Base-by-base conservation (phyloP, 306 rosid genomes). In the Cotoneaster glaucophyllus region DNA sequence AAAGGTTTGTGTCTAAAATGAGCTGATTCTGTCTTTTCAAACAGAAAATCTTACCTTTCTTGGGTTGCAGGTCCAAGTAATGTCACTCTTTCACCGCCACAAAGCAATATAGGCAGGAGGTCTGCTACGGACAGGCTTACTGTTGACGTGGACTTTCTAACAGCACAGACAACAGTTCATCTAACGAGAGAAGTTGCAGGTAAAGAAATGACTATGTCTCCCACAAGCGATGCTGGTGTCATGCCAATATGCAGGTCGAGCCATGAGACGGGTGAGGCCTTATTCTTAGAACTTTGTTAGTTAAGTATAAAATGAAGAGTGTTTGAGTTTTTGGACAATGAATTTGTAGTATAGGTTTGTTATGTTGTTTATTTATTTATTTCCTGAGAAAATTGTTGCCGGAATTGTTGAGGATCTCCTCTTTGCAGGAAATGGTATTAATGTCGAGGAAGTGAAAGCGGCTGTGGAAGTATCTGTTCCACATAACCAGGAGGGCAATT, bases 1-100 rank as follows among this genome's bases (percentile, higher is more conserved):
- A 77, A 84, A 82, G 97, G 98, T 80, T 80, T 77, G 82, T 77
- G 79, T 78, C 88, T 91, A 41, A 86, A 85, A 70, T 82, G 91
- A 78, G 83, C 89, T 50, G 85, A 85, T 82, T 85, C 84, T 44
- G 85, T 86, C 84, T 87, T 83, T 57, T 45, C 7, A 63, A 83
- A 53, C 74, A 83, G 61, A 87, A 80, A 37, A 17, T 71, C 74
- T 84, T 85, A 57, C 80, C 67, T 39, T 82, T 82, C 32, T 72
- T 79, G 58, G 78, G 59, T 85, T 15, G 85, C 78, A 68, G 91
- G 91, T 31, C 86, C 93, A 43, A 91, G 90, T 67, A 87, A 70
- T 62, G 81, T 84, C 79, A 87, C 80, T 79, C 88, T 88, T 83
- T 78, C 84, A 61, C 85, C 77, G 6, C 71, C 85, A 70, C 87